Conservation (phyloP, 441 rosid species). For the Capsella rubella region DNA sequence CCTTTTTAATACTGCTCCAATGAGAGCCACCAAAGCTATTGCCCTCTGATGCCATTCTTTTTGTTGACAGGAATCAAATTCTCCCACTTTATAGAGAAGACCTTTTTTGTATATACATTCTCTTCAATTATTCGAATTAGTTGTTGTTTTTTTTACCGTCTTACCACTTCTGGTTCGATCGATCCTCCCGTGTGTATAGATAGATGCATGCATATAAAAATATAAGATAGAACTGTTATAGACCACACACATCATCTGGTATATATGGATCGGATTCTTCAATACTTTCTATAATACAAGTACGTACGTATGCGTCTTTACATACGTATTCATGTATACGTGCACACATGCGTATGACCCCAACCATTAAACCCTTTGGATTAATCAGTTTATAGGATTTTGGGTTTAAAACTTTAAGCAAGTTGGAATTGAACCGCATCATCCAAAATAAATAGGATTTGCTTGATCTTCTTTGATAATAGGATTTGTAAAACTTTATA, state of each 20-base stretch:
- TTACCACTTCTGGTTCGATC: background rate
- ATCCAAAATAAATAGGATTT: background rate
- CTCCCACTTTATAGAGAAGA: constrained; percentile 33
- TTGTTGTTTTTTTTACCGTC: background rate
- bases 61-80: constrained; percentile 43
- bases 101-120: constrained; percentile 3
- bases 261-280: constrained; percentile 23
- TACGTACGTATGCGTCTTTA: constrained; percentile 13
- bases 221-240: background rate
- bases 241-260: constrained; percentile 27
- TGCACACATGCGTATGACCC: constrained; percentile 30
- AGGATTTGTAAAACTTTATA: background rate
- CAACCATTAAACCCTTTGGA: constrained; percentile 7
- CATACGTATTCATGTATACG: constrained; percentile 10
- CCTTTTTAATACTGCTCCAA: background rate
- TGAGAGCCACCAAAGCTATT: constrained; percentile 39
- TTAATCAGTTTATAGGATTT: no score
- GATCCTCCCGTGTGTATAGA: background rate
- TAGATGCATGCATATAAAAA: background rate
- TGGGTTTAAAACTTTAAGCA: constrained; percentile 6
- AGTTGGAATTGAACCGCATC: background rate
- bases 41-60: constrained; percentile 42
- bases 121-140: constrained; percentile 5
- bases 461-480: no score
- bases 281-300: constrained; percentile 16